Base-by-base conservation (phyloP, 2,329 filamentous ascomycete genomes). In the Thelonectria blattea region DNA sequence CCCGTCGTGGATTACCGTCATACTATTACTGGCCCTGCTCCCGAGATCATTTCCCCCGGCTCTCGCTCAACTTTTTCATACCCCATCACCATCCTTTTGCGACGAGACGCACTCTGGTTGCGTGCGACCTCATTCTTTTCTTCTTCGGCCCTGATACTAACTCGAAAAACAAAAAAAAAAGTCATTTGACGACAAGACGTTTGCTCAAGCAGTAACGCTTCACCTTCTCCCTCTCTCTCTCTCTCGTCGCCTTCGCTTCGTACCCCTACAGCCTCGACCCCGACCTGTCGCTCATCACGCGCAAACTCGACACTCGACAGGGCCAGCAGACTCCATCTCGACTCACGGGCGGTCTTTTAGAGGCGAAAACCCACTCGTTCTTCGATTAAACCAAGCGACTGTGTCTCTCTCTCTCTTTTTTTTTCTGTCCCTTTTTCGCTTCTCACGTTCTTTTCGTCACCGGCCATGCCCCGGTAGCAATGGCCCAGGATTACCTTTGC, bases 401-500 rank as follows among this genome's bases (percentile, higher is more conserved):
- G 42, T 41, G 62, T 65, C 55, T 63, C 50, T 60, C 62, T 46
- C 57, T n/a, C n/a, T n/a, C n/a, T n/a, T n/a, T 59, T 14, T 53
- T 53, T 54, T 34, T 52, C 49, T 56, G 32, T 41, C 50, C 53
- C 49, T 22, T 48, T 47, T 64, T 46, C 56, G 58, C 61, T 60
- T 55, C 54, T 52, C 17, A 14, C n/a, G 5, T 51, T 56, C 46
- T 47, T 43, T 52, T 61, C 32, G 43, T 56, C 39, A 45, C 61
- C 61, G 62, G 66, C 65, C 47, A 61, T 66, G 64, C 61, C 54
- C 60, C 58, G 54, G 64, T 60, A 69, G 68, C 65, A 47, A 70
- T 70, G 68, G 67, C 68, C 62, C 62, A 70, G 68, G 61, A 61
- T 61, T 65, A 41, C 62, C 63, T 62, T 56, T 61, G 34, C 34